These are phyloP conservation scores for Debaryomyces sp. DNA, from an alignment of 1,139 yeast species.

Conservation along the genomic window DNA sequence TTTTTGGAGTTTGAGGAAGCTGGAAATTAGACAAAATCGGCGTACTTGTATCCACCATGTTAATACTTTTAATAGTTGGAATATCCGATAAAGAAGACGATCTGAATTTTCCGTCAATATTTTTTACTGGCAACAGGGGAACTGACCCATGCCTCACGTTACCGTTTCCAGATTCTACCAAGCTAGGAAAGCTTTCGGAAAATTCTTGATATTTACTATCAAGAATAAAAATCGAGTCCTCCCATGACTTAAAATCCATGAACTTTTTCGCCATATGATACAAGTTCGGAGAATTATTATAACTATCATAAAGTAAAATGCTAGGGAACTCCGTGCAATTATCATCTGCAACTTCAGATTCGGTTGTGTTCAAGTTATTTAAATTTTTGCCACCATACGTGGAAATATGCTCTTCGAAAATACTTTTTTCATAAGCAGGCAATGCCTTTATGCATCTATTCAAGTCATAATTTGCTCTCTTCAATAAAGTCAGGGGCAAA, in stretches of 20 bases:
- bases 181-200: slow-evolving; percentile 16
- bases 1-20: slow-evolving; percentile 24
- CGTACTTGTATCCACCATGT: slow-evolving; percentile 14
- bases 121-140: background rate
- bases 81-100: slow-evolving; percentile 3
- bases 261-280: slow-evolving; percentile 55
- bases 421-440: slow-evolving; percentile 43
- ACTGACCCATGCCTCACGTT: background rate
- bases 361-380: slow-evolving; percentile 11
- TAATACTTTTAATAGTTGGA: background rate
- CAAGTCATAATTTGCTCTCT: slow-evolving; percentile 65
- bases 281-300: slow-evolving; percentile 38
- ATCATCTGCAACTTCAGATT: background rate
- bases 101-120: background rate
- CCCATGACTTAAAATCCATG: slow-evolving; percentile 34
- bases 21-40: slow-evolving; percentile 35
- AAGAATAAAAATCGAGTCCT: slow-evolving; percentile 32
- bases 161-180: slow-evolving; percentile 12
- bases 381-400: background rate
- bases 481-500: slow-evolving; percentile 75
- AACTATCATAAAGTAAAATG: slow-evolving; percentile 36
- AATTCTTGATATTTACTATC: slow-evolving; percentile 38
- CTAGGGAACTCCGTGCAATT: slow-evolving; percentile 15
- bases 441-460: slow-evolving; percentile 59
- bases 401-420: slow-evolving; percentile 25